Conservation (phyloP, 345 rosid species). For the Rhizophora apiculata region DNA sequence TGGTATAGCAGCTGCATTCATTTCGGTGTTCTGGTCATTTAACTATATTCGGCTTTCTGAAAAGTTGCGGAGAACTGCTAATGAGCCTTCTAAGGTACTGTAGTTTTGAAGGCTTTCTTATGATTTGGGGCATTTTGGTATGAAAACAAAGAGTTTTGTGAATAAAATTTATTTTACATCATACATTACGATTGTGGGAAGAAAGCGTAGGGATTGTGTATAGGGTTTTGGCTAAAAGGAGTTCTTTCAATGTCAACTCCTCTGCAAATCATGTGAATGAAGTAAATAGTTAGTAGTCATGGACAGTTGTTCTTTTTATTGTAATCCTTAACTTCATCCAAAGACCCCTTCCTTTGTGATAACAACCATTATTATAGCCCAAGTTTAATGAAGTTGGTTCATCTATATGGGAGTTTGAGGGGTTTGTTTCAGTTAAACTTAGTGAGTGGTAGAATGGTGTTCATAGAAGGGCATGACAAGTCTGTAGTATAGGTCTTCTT, state of each 20-base stretch:
- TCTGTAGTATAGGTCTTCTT: too few species aligned
- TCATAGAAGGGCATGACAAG: background rate
- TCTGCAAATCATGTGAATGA: too few species aligned
- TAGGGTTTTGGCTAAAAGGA: background rate
- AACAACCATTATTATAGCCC: too few species aligned
- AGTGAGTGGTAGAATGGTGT: background rate
- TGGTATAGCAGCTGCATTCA: constrained; percentile 85
- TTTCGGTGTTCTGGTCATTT: constrained; percentile 94
- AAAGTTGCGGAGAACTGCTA: constrained; percentile 67
- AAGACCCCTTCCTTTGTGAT: too few species aligned
- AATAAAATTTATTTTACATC: background rate
- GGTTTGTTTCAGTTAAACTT: background rate
- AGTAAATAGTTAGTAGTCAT: too few species aligned
- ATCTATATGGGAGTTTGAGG: background rate
- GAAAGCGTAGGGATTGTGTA: background rate
- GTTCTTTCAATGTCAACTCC: background rate
- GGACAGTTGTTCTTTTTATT: too few species aligned
- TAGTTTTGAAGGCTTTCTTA: background rate
- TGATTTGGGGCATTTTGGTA: background rate
- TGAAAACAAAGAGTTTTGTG: background rate
- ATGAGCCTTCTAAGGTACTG: constrained; percentile 84
- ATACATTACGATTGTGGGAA: background rate
- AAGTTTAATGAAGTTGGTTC: background rate
- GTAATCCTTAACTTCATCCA: too few species aligned
- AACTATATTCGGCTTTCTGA: constrained; percentile 89